A percentile compares a stretch with the other conserved stretches of the same genome.
phyloP scores from a whole-genome alignment of 208 protist genomes.

The Novymonas esmeraldas region DNA sequence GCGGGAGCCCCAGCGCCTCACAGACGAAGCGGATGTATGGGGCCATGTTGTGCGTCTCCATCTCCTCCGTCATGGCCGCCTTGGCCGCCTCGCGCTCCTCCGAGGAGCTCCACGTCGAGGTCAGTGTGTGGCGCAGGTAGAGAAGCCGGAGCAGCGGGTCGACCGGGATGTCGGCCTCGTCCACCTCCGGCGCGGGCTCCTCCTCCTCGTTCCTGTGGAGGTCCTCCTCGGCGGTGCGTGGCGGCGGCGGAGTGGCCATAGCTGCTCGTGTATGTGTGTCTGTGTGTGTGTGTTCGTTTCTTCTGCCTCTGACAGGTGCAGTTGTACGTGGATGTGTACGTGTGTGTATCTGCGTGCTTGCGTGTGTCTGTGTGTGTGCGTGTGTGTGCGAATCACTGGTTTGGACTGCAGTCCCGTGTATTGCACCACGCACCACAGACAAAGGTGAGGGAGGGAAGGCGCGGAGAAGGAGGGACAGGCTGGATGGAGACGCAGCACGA shows the following conservation, averaged over 20 bases:
- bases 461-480: too few species aligned
- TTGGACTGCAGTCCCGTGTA: too few species aligned
- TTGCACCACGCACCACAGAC: too few species aligned
- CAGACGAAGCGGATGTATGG: constrained; percentile 88
- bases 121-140: constrained; percentile 80
- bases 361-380: too few species aligned
- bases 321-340: too few species aligned
- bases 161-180: constrained; percentile 60
- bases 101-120: constrained; percentile 72
- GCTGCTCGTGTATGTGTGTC: too few species aligned
- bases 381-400: too few species aligned
- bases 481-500: too few species aligned
- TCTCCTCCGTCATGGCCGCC: constrained; percentile 69
- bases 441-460: too few species aligned
- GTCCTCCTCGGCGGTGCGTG: constrained; percentile 25
- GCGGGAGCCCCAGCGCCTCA: constrained; percentile 68
- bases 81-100: constrained; percentile 77
- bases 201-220: constrained; percentile 44
- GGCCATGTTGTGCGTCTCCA: constrained; percentile 84
- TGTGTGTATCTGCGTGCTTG: too few species aligned
- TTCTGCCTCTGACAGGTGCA: too few species aligned
- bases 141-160: constrained; percentile 87
- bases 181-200: constrained; percentile 23
- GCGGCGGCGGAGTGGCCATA: constrained; percentile 23
- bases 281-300: constrained; percentile 8